phyloP scores from a whole-genome alignment of 805 yeast genomes.

The Cyberlindnera misumaiensis region DNA sequence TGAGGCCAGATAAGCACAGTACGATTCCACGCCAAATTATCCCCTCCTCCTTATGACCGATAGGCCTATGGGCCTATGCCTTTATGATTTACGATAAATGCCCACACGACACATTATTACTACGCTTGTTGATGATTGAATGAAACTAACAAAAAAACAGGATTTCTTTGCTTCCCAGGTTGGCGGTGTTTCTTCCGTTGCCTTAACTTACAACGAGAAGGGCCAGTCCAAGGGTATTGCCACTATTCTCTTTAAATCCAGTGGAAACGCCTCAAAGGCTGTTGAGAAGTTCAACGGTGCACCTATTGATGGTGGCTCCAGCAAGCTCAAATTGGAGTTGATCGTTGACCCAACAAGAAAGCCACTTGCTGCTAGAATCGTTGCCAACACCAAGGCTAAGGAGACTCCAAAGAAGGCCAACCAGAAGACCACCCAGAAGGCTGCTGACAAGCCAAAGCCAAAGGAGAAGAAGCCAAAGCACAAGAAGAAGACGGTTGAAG shows the following conservation, averaged over 20 bases:
- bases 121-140: too few relatives aligned
- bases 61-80: too few relatives aligned
- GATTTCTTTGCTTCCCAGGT: conserved; percentile 84
- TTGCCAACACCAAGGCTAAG: conserved; percentile 34
- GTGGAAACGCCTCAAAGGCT: conserved; percentile 69
- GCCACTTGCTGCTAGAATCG: conserved; percentile 70
- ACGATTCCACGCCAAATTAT: too few relatives aligned
- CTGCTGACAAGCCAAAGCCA: conserved; percentile 6
- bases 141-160: conserved; percentile 31
- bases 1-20: too few relatives aligned
- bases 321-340: conserved; percentile 71
- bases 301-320: conserved; percentile 83
- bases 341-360: conserved; percentile 77
- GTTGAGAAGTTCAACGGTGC: conserved; percentile 85
- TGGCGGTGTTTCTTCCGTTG: conserved; percentile 73
- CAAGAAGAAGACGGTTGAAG: conserved; percentile 73
- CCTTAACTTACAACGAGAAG: conserved; percentile 73
- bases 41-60: too few relatives aligned
- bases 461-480: conserved; percentile 22
- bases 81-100: too few relatives aligned
- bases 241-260: conserved; percentile 66
- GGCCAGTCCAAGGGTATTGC: conserved; percentile 93
- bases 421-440: conserved; percentile 11
- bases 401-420: conserved; percentile 15
- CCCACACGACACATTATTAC: too few relatives aligned